Conservation (phyloP, 75 land plant genomes). For the Sequoia sempervirens region DNA sequence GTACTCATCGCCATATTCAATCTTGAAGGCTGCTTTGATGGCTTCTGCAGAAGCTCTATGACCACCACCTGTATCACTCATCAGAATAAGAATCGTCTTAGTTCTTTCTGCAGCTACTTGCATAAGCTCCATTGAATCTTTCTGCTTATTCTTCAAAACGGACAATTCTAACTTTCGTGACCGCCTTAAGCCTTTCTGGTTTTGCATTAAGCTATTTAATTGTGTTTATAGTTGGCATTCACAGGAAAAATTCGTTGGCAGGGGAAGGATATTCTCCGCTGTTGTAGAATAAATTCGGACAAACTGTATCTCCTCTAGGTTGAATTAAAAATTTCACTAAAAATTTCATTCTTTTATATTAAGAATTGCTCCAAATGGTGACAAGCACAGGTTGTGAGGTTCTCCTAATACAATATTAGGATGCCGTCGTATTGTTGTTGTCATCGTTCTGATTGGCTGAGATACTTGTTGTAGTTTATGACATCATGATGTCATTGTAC, state of each 20-base stretch:
- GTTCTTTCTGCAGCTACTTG: slow-evolving; percentile 49
- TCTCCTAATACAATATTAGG: not conserved
- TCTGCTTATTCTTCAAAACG: not conserved
- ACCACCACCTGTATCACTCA: slow-evolving; percentile 99
- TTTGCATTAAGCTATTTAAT: not conserved
- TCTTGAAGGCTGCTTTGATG: slow-evolving; percentile 71
- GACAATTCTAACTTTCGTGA: not conserved
- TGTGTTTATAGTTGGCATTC: not conserved
- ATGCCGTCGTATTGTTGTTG: not conserved
- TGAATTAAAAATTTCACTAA: not conserved
- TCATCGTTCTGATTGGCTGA: not conserved
- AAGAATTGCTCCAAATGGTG: not conserved
- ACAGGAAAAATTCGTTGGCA: slow-evolving; percentile 4
- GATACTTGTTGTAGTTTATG: not conserved
- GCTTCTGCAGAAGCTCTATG: slow-evolving; percentile 98
- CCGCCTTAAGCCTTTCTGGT: not conserved
- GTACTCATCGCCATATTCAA: slow-evolving; percentile 86
- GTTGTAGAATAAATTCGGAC: not conserved
- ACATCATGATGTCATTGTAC: not conserved
- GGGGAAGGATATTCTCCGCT: not conserved
- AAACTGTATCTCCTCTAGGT: not conserved
- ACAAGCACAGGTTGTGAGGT: not conserved
- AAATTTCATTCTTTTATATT: not conserved
- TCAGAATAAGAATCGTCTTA: slow-evolving; percentile 86
- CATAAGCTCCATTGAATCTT: slow-evolving; percentile 26